Base-by-base conservation (phyloP, 2,329 filamentous ascomycete species). In the Epichloe gansuensis region DNA sequence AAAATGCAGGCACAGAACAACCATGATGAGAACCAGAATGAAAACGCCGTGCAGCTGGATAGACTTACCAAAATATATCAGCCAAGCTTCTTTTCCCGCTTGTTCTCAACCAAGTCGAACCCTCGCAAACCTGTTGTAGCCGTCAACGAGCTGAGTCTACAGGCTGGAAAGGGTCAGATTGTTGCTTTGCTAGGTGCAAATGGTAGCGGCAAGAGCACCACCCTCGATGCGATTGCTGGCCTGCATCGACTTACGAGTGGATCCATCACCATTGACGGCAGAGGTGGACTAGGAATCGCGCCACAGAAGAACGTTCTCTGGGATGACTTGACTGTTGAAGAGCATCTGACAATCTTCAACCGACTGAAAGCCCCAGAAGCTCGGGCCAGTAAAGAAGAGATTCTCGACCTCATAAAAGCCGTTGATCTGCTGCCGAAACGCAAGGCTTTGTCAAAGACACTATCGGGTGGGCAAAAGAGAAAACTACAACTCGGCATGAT, bases 281-380 rank as follows among this genome's bases (percentile, higher is more conserved):
- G 81, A 9, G 87, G 87, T 9, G 88, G 87, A 0, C 76, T 96
- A 21, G 90, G 90, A 13, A 82, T 95, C 42, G 91, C 89, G 52
- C 90, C 90, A 0, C 90, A 96, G 64, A 90, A 91, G 72, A 96
- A 96, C 60, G 90, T 96, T 5, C 76, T 96, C 35, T 96, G 90
- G 89, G 85, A 91, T 59, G 84, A 89, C 53, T 70, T 96, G 51
- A 94, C 87, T 0, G 89, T 95, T 0, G 80, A 82, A 60, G 89
- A 95, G 65, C 90, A 95, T 61, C 81, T 95, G 15, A 70, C 71
- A 9, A 87, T 95, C 48, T 95, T 95, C 71, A 91, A 93, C 64
- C 75, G 76, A 45, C 74, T 96, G 47, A 96, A 96, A 63, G 78
- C 84, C 0, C 76, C 78, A 0, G 68, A 70, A 1, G 71, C 73